These are phyloP conservation scores for Jacaranda mimosifolia DNA, from an alignment of 257 asterid genomes.

Conservation along the genomic window DNA sequence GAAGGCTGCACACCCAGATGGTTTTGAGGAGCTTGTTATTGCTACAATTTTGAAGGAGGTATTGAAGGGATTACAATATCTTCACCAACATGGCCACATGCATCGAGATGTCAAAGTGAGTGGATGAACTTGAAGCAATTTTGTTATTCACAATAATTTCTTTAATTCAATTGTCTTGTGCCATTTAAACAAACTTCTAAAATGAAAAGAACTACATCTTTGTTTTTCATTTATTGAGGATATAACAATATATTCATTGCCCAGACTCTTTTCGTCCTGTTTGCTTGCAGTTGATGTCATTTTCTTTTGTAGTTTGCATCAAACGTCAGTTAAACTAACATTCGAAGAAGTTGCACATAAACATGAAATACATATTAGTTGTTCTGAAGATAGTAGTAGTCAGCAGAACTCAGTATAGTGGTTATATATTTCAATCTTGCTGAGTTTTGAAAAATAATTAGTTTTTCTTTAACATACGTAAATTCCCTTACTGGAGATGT, in stretches of 20 bases:
- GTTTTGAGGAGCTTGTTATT: conserved; percentile 92
- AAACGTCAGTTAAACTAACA: background rate
- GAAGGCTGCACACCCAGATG: conserved; percentile 90
- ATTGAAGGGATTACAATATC: conserved; percentile 91
- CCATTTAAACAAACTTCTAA: conserved; percentile 15
- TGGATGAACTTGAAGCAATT: conserved; percentile 32
- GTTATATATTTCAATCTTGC: conserved; percentile 15
- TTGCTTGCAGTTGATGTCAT: background rate
- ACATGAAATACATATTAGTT: background rate
- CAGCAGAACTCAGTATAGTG: conserved; percentile 15
- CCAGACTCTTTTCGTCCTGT: background rate
- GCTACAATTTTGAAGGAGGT: conserved; percentile 93
- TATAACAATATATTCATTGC: background rate
- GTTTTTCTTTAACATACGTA: conserved; percentile 10
- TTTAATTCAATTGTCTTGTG: conserved; percentile 15
- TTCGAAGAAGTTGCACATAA: background rate
- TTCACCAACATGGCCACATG: conserved; percentile 96
- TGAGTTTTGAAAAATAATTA: background rate
- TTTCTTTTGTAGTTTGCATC: conserved; percentile 5
- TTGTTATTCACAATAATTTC: background rate
- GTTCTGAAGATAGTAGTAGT: conserved; percentile 3
- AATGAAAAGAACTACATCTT: conserved; percentile 10
- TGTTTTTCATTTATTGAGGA: conserved; percentile 1
- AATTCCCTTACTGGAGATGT: conserved; percentile 11
- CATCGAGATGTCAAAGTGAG: conserved; percentile 98